These are phyloP conservation scores for Haplographium delicatum DNA, from an alignment of 495 filamentous ascomycete species.

Conservation along the genomic window DNA sequence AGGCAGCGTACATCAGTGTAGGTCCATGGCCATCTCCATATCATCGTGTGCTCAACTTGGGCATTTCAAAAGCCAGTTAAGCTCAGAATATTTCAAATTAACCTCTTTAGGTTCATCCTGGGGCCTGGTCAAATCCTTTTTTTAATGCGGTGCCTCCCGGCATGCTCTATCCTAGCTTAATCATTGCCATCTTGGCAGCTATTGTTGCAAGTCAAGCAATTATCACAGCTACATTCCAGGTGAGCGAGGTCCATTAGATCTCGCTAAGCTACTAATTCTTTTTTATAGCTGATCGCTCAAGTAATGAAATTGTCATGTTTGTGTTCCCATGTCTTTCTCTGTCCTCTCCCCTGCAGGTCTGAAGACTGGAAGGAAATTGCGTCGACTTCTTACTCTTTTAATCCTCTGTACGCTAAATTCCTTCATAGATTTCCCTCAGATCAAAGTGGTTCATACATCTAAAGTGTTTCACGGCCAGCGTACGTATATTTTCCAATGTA, in stretches of 20 bases:
- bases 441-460: constrained; percentile 63
- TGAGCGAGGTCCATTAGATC: not conserved
- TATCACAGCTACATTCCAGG: constrained; percentile 64
- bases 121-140: constrained; percentile 65
- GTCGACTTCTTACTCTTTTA: too few relatives aligned
- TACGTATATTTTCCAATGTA: not conserved
- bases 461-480: constrained; percentile 57
- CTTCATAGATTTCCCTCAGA: constrained; percentile 54
- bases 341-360: not conserved
- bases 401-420: too few relatives aligned
- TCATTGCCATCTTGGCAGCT: constrained; percentile 62
- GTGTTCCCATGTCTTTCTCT: not conserved
- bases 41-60: too few relatives aligned
- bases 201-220: constrained; percentile 71
- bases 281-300: constrained; percentile 51
- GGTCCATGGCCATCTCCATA: not conserved
- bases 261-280: not conserved
- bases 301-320: constrained; percentile 61
- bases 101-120: constrained; percentile 39
- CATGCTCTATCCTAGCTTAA: constrained; percentile 57
- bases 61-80: too few relatives aligned
- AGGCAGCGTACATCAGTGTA: constrained; percentile 58
- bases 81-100: too few relatives aligned
- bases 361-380: not conserved
- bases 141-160: constrained; percentile 61